phyloP scores from a whole-genome alignment of 2,329 filamentous ascomycete genomes.

The Epicoccum sorghinum region DNA sequence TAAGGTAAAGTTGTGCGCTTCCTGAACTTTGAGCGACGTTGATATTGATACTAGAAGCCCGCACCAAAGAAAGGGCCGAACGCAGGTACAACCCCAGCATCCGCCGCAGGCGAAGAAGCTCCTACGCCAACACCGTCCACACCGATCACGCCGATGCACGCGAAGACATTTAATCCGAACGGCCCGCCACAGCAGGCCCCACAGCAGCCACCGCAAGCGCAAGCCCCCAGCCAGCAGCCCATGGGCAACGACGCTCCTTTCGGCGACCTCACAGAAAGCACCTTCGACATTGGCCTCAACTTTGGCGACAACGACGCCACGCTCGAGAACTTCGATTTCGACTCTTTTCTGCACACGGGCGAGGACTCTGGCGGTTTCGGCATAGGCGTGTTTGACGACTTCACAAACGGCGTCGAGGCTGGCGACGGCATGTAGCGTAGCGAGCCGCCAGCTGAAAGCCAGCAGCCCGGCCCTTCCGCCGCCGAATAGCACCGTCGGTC shows the following conservation, averaged over 20 bases:
- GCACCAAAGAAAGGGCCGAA: conserved; percentile 48
- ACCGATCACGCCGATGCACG: conserved; percentile 54
- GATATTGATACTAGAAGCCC: conserved; percentile 49
- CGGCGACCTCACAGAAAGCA: conserved; percentile 49
- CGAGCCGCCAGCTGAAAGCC: not conserved
- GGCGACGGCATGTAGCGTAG: conserved; percentile 24
- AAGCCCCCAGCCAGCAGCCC: conserved; percentile 41
- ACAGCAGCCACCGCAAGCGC: conserved; percentile 37
- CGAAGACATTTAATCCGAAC: conserved; percentile 49
- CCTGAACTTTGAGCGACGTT: conserved; percentile 34
- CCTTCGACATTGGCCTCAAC: conserved; percentile 49
- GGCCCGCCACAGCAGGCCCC: conserved; percentile 29
- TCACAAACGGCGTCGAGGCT: conserved; percentile 43
- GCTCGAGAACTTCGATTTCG: conserved; percentile 71
- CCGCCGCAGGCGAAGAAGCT: conserved; percentile 52
- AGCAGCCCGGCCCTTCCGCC: not conserved
- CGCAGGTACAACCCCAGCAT: conserved; percentile 50
- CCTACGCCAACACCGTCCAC: conserved; percentile 57
- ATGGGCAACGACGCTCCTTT: conserved; percentile 49
- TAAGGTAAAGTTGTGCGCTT: conserved; percentile 64
- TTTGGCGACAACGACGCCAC: conserved; percentile 65
- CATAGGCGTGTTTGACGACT: conserved; percentile 42
- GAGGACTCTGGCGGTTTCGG: conserved; percentile 52
- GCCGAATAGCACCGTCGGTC: not conserved
- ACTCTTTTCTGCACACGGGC: conserved; percentile 67